Percentiles rank a stretch among this genome's conserved stretches.
phyloP scores from a whole-genome alignment of 176 grass and related monocot species.

The Lolium rigidum region DNA sequence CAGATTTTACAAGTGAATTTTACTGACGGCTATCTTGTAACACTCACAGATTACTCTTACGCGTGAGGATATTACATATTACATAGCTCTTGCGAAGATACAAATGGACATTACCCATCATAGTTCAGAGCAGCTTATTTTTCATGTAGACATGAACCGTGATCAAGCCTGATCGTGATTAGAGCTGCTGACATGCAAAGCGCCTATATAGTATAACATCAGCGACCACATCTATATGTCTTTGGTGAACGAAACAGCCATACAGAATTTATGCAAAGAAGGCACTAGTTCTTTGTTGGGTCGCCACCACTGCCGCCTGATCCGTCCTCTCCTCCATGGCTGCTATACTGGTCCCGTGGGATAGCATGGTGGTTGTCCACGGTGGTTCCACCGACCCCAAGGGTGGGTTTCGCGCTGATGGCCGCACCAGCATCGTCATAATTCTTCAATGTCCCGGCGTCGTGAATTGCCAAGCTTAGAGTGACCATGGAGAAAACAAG shows the following conservation, averaged over 20 bases:
- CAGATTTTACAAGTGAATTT: too few species aligned
- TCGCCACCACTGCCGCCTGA: constrained; percentile 25
- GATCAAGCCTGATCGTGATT: neutral
- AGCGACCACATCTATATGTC: neutral
- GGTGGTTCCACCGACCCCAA: constrained; percentile 7
- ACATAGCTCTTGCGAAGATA: too few species aligned
- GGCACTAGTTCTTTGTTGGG: constrained; percentile 46
- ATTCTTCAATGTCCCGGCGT: neutral
- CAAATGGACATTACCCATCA: too few species aligned
- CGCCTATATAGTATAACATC: neutral
- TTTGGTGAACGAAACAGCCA: neutral
- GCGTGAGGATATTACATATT: neutral
- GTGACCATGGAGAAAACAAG: constrained; percentile 15
- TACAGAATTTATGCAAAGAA: neutral
- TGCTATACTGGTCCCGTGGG: constrained; percentile 54
- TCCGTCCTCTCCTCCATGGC: constrained; percentile 39
- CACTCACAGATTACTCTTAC: too few species aligned
- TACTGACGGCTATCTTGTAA: too few species aligned
- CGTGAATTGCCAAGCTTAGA: neutral
- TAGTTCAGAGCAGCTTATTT: neutral
- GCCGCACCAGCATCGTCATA: neutral
- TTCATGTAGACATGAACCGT: neutral
- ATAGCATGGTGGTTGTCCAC: constrained; percentile 65
- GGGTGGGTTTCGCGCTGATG: neutral
- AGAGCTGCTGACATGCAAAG: neutral